Conservation (phyloP, 495 filamentous ascomycete species). For the Sabuloglossum arenarium region DNA sequence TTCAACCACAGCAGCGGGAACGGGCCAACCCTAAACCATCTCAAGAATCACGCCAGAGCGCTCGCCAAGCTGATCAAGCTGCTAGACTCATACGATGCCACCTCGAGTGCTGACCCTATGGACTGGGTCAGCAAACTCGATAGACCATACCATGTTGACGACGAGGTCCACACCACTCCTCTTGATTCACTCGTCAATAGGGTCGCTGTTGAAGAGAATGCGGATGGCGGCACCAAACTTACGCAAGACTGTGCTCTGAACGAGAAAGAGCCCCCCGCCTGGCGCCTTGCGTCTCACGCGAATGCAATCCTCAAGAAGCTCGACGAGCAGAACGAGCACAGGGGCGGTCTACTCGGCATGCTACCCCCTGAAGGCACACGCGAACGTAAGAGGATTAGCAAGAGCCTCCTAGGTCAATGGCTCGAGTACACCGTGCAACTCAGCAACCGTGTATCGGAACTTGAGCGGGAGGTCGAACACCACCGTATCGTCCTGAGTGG, state of each 20-base stretch:
- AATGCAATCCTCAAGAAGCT: background rate
- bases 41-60: background rate
- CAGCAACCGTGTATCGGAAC: background rate
- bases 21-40: background rate
- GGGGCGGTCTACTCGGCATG: background rate
- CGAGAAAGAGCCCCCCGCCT: background rate
- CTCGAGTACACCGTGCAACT: background rate
- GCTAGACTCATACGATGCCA: background rate
- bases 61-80: background rate
- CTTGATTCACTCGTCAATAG: background rate
- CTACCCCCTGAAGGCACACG: background rate
- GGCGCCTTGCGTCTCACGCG: background rate
- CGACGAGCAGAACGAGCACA: background rate
- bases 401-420: background rate
- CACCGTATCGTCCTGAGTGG: background rate
- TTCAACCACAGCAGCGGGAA: background rate
- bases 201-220: background rate
- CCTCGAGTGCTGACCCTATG: background rate
- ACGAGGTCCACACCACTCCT: background rate
- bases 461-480: background rate
- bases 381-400: background rate
- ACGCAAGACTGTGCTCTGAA: background rate
- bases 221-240: background rate
- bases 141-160: background rate
- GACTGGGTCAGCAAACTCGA: background rate